Conservation (phyloP, 2,329 filamentous ascomycete species). For the Fusarium brachygibbosum region DNA sequence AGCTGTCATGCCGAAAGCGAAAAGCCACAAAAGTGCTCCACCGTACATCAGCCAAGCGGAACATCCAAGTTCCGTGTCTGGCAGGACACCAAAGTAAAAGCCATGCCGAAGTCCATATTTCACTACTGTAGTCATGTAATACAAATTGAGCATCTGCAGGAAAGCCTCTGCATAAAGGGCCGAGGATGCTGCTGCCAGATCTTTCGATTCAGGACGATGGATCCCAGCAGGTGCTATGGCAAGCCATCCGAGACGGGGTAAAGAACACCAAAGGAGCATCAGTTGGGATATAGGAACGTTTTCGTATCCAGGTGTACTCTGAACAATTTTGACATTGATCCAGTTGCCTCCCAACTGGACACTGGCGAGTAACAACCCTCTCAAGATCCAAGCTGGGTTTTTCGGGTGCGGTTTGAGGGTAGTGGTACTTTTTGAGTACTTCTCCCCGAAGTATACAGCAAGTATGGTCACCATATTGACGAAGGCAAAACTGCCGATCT, state of each 20-base stretch:
- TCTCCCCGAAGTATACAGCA: neutral
- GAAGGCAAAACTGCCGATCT: conserved; percentile 9
- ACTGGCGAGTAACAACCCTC: neutral
- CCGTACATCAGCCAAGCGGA: neutral
- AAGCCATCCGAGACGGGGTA: conserved; percentile 26
- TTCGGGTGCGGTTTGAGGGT: neutral
- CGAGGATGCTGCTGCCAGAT: neutral
- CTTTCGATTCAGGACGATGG: neutral
- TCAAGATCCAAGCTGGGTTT: neutral
- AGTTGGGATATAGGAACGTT: neutral
- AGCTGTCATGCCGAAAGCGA: neutral
- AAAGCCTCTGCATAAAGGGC: conserved; percentile 8
- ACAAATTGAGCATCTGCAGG: conserved; percentile 7
- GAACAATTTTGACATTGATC: neutral
- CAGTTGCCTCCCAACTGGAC: neutral
- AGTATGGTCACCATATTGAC: conserved; percentile 8
- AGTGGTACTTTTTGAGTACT: fast-evolving
- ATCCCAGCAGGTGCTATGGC: fast-evolving
- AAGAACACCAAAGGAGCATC: conserved; percentile 17
- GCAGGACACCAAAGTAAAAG: conserved; percentile 5
- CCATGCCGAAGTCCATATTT: conserved; percentile 6
- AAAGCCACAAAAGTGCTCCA: conserved; percentile 2
- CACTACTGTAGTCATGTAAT: conserved; percentile 6
- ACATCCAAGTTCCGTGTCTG: neutral
- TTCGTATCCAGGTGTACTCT: conserved; percentile 10